Evolutionary conservation across 495 filamentous ascomycete genomes (phyloP).

Genomic region (Penicillium samsonianum): DNA sequence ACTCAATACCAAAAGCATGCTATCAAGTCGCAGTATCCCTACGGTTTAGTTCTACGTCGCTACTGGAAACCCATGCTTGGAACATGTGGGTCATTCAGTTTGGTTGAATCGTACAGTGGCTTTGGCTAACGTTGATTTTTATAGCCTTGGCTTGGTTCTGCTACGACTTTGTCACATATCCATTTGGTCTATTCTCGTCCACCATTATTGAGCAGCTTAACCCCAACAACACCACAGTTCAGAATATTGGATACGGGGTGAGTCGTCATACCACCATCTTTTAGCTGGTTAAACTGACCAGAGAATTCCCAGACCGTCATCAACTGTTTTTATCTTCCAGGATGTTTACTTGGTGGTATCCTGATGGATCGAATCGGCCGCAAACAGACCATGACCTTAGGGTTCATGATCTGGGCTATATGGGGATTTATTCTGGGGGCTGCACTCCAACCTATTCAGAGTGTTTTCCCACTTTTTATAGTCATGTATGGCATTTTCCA

Average conservation of each 20-base stretch:
- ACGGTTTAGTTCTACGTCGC: conserved; percentile 34
- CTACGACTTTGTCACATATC: conserved; percentile 47
- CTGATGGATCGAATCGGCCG: conserved; percentile 53
- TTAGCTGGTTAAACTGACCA: background rate
- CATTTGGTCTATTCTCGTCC: conserved; percentile 43
- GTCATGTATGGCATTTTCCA: conserved; percentile 55
- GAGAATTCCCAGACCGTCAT: conserved; percentile 35
- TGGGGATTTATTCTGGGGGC: conserved; percentile 53
- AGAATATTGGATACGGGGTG: conserved; percentile 48
- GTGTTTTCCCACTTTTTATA: conserved; percentile 49
- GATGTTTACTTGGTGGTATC: conserved; percentile 47
- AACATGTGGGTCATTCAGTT: conserved; percentile 29
- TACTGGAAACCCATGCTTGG: conserved; percentile 47
- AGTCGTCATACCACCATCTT: background rate
- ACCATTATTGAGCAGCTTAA: conserved; percentile 39
- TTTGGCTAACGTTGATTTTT: background rate
- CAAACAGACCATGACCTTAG: conserved; percentile 48
- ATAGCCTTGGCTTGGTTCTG: conserved; percentile 41
- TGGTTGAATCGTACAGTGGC: background rate
- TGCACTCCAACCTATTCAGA: conserved; percentile 43
- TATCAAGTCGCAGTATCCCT: conserved; percentile 40
- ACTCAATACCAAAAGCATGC: conserved; percentile 38
- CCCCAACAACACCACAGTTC: conserved; percentile 40
- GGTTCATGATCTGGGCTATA: conserved; percentile 42
- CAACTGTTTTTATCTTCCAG: conserved; percentile 53